phyloP scores from a whole-genome alignment of 139 green algal species.

The Monoraphidium neglectum region DNA sequence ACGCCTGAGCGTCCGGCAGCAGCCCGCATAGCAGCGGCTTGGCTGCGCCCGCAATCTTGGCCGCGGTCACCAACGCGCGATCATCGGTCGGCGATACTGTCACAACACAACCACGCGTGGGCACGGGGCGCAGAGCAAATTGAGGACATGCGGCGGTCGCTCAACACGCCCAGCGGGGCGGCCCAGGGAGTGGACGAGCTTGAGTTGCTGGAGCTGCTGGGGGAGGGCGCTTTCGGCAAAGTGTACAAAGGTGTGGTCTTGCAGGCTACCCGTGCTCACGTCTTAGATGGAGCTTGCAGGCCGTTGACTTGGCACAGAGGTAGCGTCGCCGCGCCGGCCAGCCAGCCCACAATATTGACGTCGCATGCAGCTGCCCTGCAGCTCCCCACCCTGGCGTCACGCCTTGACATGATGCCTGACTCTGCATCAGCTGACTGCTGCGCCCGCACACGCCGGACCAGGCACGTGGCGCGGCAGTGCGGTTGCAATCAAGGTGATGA shows the following conservation, averaged over 20 bases:
- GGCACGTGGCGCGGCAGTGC: too few relatives aligned
- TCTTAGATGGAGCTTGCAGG: too few relatives aligned
- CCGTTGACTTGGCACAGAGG: too few relatives aligned
- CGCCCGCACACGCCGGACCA: neutral
- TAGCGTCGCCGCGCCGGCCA: neutral
- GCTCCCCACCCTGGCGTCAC: neutral
- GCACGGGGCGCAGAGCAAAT: conserved; percentile 12
- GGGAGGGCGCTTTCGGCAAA: conserved; percentile 17
- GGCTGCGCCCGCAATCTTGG: too few relatives aligned
- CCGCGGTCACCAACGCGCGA: too few relatives aligned
- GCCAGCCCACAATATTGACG: neutral
- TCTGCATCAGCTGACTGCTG: neutral
- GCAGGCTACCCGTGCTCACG: neutral
- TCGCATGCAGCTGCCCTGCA: neutral
- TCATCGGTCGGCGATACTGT: too few relatives aligned
- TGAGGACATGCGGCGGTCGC: neutral
- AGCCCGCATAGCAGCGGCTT: too few relatives aligned
- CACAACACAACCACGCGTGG: too few relatives aligned
- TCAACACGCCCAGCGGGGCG: neutral
- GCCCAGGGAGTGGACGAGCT: conserved; percentile 22
- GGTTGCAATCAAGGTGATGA: too few relatives aligned
- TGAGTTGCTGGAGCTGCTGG: conserved; percentile 19
- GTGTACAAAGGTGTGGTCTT: conserved; percentile 15
- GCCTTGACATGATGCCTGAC: neutral
- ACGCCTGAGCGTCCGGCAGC: too few relatives aligned